Base-by-base conservation (phyloP, 2,329 filamentous ascomycete species). In the Myotisia sp. region DNA sequence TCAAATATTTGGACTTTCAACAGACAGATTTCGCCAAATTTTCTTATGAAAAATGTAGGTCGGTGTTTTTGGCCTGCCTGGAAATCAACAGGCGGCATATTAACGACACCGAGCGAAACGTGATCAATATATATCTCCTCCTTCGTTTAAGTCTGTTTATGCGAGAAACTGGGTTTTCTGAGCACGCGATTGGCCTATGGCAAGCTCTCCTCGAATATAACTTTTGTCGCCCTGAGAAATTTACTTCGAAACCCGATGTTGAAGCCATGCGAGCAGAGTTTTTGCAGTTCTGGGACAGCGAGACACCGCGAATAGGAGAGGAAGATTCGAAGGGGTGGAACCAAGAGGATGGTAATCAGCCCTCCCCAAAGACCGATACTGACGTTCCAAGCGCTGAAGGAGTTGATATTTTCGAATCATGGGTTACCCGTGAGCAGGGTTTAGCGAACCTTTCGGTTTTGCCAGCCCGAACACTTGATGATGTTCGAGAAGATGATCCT, bases 271-370 rank as follows among this genome's bases (percentile, higher is more conserved):
- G 57, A 18, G 28, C 45, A n/a, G 42, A 47, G 0, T 80, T 93
- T 41, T 62, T 70, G 30, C 67, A 76, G 2, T 93, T 90, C 42
- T 95, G 90, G 90, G 84, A 93, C 39, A 81, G 75, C 37, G 87
- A 94, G 49, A 67, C 74, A 0, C 64, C 79, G 0, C 71, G 87
- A 4, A 69, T 93, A 35, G 87, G 87, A 6, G 87, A 95, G 45
- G 48, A 58, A 1, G 65, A 63, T 2, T 76, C 83, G 2, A 63
- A 66, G 40, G 84, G 85, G 1, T 94, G 85, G 85, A 49, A 43
- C 16, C 51, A 42, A 13, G 45, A 34, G 19, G 40, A 37, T 5
- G 44, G 30, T 29, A 16, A 37, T 22, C 36, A 41, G 12, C 26
- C 65, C 2, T 62, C 67, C 26, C 43, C 57, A 5, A 55, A 42